phyloP scores from a whole-genome alignment of 1,284 basidiomycete species.

The Rhodotorula sp. region DNA sequence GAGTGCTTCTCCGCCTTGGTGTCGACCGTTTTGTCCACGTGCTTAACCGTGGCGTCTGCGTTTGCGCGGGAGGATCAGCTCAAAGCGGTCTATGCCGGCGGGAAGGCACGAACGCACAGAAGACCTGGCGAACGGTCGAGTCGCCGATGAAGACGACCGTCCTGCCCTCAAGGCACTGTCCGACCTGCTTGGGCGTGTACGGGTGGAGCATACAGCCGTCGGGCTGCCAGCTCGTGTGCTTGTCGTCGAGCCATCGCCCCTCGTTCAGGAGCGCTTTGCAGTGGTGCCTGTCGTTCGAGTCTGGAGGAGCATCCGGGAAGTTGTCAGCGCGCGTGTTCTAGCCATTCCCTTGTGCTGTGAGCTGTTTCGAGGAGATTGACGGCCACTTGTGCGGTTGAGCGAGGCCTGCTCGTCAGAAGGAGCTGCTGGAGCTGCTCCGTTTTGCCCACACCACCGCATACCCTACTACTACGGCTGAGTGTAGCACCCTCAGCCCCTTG shows the following conservation, averaged over 20 bases:
- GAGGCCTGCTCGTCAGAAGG: too few species aligned
- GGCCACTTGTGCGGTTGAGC: too few species aligned
- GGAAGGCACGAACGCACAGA: constrained; percentile 57
- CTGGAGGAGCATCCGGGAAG: constrained; percentile 54
- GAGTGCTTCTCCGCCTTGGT: constrained; percentile 64
- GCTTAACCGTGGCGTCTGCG: constrained; percentile 43
- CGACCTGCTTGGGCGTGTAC: constrained; percentile 62
- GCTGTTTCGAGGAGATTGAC: not conserved
- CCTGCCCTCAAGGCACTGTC: constrained; percentile 48
- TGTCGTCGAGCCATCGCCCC: constrained; percentile 74
- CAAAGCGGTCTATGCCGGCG: too few species aligned
- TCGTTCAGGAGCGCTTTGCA: constrained; percentile 69
- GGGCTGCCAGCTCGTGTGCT: constrained; percentile 76
- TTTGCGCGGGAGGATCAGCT: not conserved
- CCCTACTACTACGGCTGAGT: too few species aligned
- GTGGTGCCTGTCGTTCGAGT: constrained; percentile 68
- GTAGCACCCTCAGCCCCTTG: too few species aligned
- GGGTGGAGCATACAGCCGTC: constrained; percentile 75
- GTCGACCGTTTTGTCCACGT: constrained; percentile 60
- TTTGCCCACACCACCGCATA: too few species aligned
- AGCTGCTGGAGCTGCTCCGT: too few species aligned
- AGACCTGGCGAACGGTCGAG: constrained; percentile 75
- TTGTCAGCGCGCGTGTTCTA: not conserved
- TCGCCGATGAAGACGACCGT: constrained; percentile 78
- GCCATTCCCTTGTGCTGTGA: not conserved